Percentiles rank a stretch among this genome's conserved stretches.
Conservation (phyloP, 495 filamentous ascomycete genomes). For the Polyplosphaeria fusca region DNA sequence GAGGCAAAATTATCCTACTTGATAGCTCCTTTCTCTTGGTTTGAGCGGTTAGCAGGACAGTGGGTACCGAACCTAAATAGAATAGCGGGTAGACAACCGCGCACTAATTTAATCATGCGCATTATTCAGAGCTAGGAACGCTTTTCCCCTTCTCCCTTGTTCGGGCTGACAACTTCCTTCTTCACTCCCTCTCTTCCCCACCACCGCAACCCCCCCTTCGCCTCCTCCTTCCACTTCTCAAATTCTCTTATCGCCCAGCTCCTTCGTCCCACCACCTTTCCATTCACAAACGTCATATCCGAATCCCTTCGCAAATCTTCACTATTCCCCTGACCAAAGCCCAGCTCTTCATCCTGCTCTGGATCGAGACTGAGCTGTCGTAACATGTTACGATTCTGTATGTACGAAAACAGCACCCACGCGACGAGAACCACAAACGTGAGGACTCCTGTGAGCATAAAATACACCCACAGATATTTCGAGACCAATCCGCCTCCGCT, state of each 20-base stretch:
- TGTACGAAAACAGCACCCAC: conserved; percentile 11
- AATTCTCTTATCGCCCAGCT: background rate
- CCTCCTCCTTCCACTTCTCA: conserved; percentile 3
- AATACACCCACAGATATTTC: conserved; percentile 16
- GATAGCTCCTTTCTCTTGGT: too few relatives aligned
- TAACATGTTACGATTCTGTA: conserved; percentile 15
- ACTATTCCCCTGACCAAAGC: background rate
- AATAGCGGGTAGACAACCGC: too few relatives aligned
- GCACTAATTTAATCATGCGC: too few relatives aligned
- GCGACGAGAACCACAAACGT: conserved; percentile 5
- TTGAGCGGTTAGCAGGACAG: too few relatives aligned
- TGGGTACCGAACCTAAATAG: too few relatives aligned
- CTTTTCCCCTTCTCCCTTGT: background rate
- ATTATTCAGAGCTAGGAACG: too few relatives aligned
- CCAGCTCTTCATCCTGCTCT: conserved; percentile 5
- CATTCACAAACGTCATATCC: conserved; percentile 5
- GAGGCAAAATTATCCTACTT: too few relatives aligned
- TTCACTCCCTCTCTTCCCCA: background rate
- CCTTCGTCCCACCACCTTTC: background rate
- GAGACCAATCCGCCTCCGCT: background rate
- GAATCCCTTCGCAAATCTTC: conserved; percentile 3
- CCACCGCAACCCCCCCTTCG: background rate
- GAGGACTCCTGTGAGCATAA: conserved; percentile 14
- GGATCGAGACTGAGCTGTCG: conserved; percentile 8
- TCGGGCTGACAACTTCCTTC: background rate